Evolutionary conservation across 2,329 filamentous ascomycete species (phyloP), one percentile per base, ranked within the genome.

Genomic region (Trichoderma hamatum): DNA sequence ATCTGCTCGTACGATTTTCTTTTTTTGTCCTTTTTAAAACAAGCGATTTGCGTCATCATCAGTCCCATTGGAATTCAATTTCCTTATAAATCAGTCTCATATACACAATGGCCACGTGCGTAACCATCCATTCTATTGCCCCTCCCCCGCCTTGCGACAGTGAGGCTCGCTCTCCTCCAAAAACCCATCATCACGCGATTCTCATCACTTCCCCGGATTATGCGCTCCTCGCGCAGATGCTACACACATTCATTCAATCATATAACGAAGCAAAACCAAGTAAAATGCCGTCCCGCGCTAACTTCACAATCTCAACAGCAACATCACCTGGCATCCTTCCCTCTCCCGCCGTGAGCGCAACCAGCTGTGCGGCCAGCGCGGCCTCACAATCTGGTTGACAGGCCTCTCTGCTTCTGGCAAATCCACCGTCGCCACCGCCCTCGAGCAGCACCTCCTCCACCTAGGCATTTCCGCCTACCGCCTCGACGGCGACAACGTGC

Each of bases 371-470:
- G 89, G 90, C 80, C 96, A 99, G 82, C 88, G 89, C 74, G 96
- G 96, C 79, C 91, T 96, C 80, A 99, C 96, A 69, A 90, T 99
- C 83, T 99, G 96, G 96, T 92, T 99, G 79, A 99, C 96, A 1
- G 96, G 96, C 67, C 92, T 99, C 72, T 97, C 93, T 46, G 96
- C 95, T 63, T 97, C 93, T 0, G 96, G 96, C 78, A 99, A 99
- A 84, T 97, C 95, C 64, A 99, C 96, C 69, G 93, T 99, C 72
- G 96, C 96, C 67, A 97, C 93, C 3, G 96, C 96, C 19, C 92
- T 99, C 51, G 96, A 99, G 85, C 95, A 97, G 84, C 94, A 97
- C 81, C 90, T 99, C 39, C 89, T 99, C 68, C 94, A 97, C 80
- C 86, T 93, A 13, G 91, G 90, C 54, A 84, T 96, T 63, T 84